Percentiles rank a stretch among this genome's conserved stretches.
phyloP scores from a whole-genome alignment of 169 alveolate species.

The Theileria equi region DNA sequence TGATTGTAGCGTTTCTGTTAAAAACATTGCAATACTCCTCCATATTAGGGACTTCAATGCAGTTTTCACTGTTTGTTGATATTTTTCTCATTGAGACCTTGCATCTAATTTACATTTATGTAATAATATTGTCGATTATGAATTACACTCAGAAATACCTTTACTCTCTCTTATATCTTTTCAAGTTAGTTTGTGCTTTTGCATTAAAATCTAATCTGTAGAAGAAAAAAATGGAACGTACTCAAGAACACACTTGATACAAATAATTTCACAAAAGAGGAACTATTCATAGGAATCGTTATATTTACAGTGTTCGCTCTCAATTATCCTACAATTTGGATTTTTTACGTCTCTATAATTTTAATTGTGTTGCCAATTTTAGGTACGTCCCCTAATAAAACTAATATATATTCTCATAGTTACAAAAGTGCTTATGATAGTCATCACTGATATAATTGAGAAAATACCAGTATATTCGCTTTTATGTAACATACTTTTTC shows the following conservation, averaged over 20 bases:
- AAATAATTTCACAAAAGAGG: conserved; percentile 54
- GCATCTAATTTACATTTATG: conserved; percentile 37
- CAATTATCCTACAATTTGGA: conserved; percentile 60
- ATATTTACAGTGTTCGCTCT: conserved; percentile 46
- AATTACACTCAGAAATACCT: conserved; percentile 48
- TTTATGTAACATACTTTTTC: not conserved
- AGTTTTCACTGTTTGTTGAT: conserved; percentile 28
- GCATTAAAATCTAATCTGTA: not conserved
- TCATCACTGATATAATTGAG: not conserved
- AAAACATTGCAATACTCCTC: conserved; percentile 31
- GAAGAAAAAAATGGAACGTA: conserved; percentile 64
- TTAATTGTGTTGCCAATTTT: conserved; percentile 32
- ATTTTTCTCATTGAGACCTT: conserved; percentile 38
- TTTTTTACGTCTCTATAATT: conserved; percentile 29
- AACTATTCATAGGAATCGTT: conserved; percentile 56
- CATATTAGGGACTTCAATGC: conserved; percentile 34
- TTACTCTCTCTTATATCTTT: conserved; percentile 44
- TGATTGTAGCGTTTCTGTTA: not conserved
- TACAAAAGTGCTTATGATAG: not conserved
- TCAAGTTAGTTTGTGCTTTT: conserved; percentile 22
- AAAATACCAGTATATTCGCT: conserved; percentile 6
- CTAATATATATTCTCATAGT: conserved; percentile 1
- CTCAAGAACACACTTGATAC: conserved; percentile 52
- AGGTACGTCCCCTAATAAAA: not conserved
- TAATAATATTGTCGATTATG: conserved; percentile 27